Percentiles rank a stretch among this genome's conserved stretches.
phyloP scores from a whole-genome alignment of 345 rosid species.

The Eutrema japonicum region DNA sequence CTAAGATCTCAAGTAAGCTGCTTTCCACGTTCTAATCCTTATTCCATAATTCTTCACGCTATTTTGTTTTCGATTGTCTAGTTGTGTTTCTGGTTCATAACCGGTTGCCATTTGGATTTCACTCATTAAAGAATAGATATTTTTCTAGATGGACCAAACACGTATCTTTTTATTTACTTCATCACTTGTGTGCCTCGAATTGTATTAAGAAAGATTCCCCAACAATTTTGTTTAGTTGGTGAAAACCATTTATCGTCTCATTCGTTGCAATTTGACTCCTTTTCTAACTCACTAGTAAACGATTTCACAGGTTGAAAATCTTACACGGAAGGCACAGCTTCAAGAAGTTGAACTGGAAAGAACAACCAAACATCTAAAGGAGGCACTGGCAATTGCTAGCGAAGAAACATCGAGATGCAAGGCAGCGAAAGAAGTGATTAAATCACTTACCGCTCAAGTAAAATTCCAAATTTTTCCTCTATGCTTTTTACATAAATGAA shows the following conservation, averaged over 20 bases:
- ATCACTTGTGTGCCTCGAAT: neutral
- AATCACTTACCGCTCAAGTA: conserved; percentile 96
- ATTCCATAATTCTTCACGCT: neutral
- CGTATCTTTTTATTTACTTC: too few relatives aligned
- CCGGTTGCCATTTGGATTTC: neutral
- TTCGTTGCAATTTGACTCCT: conserved; percentile 1
- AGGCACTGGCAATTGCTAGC: conserved; percentile 79
- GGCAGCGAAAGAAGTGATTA: conserved; percentile 99
- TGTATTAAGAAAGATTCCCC: neutral
- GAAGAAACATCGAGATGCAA: conserved; percentile 96
- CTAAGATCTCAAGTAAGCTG: conserved; percentile 81
- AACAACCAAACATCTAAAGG: conserved; percentile 85
- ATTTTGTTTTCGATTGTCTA: neutral
- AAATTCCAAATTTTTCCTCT: conserved; percentile 17
- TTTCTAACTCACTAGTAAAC: conserved; percentile 10
- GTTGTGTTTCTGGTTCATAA: conserved; percentile 6
- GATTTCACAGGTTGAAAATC: conserved; percentile 82
- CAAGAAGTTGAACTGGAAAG: conserved; percentile 94
- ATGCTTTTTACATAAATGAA: neutral
- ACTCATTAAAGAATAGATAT: conserved; percentile 6
- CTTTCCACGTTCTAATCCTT: conserved; percentile 20
- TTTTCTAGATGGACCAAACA: neutral
- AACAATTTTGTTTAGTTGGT: neutral
- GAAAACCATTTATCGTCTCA: neutral
- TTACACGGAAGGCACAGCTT: conserved; percentile 77